Conservation (phyloP, 208 protist species). For the Entamoeba nuttalli region DNA sequence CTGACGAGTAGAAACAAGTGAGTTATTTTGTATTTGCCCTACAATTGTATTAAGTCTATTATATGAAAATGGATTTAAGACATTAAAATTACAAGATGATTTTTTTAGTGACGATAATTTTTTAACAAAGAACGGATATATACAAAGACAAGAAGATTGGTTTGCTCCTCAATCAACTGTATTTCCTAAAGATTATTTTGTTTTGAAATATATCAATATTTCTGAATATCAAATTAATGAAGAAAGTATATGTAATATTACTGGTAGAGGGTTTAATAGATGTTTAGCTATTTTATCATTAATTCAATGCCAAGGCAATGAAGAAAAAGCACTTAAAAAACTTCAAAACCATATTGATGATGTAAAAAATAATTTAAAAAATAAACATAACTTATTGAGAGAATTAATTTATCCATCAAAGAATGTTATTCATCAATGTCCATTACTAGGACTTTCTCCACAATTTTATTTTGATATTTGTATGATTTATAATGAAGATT, state of each 20-base stretch:
- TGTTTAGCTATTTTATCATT: neutral
- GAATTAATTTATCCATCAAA: neutral
- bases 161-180: neutral
- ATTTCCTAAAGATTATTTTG: neutral
- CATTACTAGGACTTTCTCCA: neutral
- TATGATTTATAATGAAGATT: neutral
- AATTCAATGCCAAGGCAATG: neutral
- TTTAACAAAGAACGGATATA: neutral
- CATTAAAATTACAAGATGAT: neutral
- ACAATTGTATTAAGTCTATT: neutral
- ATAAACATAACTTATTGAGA: neutral
- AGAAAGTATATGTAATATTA: neutral
- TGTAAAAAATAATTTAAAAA: neutral
- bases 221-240: neutral
- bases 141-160: neutral
- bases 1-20: neutral
- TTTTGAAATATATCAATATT: neutral
- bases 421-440: neutral
- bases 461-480: neutral
- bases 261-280: neutral
- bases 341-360: neutral
- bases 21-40: neutral
- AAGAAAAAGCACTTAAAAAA: neutral
- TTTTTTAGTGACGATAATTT: neutral
- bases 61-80: neutral